A percentile compares a stretch with the other conserved stretches of the same genome.
These are phyloP conservation scores for Populus tomentosa DNA, from an alignment of 441 rosid species.

Conservation along the genomic window DNA sequence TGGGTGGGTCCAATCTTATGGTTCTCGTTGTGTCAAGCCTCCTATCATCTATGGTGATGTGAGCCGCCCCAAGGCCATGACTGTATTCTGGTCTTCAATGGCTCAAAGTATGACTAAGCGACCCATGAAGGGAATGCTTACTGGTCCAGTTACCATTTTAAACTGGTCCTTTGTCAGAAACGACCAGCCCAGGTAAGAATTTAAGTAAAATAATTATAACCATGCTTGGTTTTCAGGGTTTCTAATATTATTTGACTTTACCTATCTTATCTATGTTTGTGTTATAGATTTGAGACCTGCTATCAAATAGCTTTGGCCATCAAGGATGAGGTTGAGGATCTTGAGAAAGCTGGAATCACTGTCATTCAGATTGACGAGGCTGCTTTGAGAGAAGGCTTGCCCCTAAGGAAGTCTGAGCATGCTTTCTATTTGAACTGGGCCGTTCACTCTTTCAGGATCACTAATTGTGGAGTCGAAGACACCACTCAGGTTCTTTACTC, in stretches of 20 bases:
- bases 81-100: slow-evolving; percentile 87
- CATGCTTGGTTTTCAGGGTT: slow-evolving; percentile 1
- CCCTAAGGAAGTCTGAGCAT: slow-evolving; percentile 77
- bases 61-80: slow-evolving; percentile 97
- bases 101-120: slow-evolving; percentile 96
- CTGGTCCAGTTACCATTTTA: slow-evolving; percentile 97
- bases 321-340: slow-evolving; percentile 86
- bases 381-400: slow-evolving; percentile 76
- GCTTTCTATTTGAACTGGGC: slow-evolving; percentile 87
- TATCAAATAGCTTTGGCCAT: slow-evolving; percentile 89
- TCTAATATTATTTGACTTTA: slow-evolving; percentile 4
- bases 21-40: slow-evolving; percentile 97
- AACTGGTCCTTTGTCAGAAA: slow-evolving; percentile 98
- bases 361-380: slow-evolving; percentile 90
- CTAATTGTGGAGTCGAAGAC: slow-evolving; percentile 70
- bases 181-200: slow-evolving; percentile 85
- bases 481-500: slow-evolving; percentile 57
- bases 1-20: slow-evolving; percentile 98
- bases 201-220: slow-evolving; percentile 1
- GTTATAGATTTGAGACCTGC: slow-evolving; percentile 64
- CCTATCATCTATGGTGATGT: slow-evolving; percentile 97
- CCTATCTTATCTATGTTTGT: not conserved
- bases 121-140: slow-evolving; percentile 99
- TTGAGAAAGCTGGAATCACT: slow-evolving; percentile 68
- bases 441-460: slow-evolving; percentile 86